These are phyloP conservation scores for Acer yangbiense DNA, from an alignment of 345 rosid species.

Conservation along the genomic window DNA sequence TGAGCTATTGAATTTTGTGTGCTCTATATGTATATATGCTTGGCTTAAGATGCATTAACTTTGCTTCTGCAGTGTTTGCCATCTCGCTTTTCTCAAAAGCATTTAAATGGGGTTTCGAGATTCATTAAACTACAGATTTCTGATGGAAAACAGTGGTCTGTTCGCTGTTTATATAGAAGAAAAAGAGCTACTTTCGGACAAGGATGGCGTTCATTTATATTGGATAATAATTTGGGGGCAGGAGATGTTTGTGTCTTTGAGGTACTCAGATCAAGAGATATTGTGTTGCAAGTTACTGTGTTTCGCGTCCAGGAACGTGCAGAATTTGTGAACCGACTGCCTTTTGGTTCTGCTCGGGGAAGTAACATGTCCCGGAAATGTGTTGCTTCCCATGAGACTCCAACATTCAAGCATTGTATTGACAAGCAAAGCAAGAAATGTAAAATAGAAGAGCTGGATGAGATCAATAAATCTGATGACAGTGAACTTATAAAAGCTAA, in stretches of 20 bases:
- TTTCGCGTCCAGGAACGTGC: slow-evolving; percentile 41
- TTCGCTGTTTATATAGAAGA: slow-evolving; percentile 31
- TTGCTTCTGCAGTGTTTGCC: slow-evolving; percentile 21
- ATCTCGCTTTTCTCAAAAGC: background rate
- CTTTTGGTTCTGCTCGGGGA: background rate
- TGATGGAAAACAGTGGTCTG: slow-evolving; percentile 7
- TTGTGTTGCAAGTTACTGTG: slow-evolving; percentile 49
- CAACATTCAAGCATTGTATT: background rate
- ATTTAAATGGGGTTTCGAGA: slow-evolving; percentile 30
- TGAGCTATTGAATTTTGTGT: background rate
- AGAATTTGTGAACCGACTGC: slow-evolving; percentile 15
- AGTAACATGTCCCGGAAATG: background rate
- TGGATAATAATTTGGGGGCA: slow-evolving; percentile 53
- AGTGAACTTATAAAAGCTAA: background rate
- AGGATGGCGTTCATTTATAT: slow-evolving; percentile 57
- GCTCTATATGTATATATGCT: background rate
- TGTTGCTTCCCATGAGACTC: background rate
- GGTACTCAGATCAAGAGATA: slow-evolving; percentile 38
- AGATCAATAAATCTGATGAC: background rate
- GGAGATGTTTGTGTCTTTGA: slow-evolving; percentile 68
- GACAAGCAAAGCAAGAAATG: slow-evolving; percentile 6
- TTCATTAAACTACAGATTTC: slow-evolving; percentile 9
- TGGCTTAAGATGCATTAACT: background rate
- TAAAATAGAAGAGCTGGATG: slow-evolving; percentile 15
- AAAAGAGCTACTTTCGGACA: slow-evolving; percentile 40